Conservation (phyloP, 495 filamentous ascomycete species). For the Collariella sp. region DNA sequence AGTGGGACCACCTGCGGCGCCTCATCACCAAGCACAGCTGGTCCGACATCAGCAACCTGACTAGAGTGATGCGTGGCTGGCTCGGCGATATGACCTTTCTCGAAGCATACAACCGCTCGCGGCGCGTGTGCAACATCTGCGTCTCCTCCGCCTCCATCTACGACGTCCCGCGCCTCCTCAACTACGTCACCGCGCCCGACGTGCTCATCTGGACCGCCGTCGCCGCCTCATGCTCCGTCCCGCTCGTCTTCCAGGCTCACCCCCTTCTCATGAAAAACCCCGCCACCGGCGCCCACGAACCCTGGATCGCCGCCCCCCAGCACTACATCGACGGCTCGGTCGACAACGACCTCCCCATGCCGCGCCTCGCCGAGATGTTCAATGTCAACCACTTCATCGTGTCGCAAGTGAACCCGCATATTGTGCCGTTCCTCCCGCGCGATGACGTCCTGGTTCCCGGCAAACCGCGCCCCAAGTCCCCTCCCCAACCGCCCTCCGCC, state of each 20-base stretch:
- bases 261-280: constrained; percentile 79
- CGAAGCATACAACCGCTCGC: constrained; percentile 88
- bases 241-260: constrained; percentile 70
- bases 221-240: constrained; percentile 88
- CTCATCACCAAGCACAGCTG: constrained; percentile 75
- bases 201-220: constrained; percentile 97
- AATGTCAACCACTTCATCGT: constrained; percentile 98
- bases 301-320: constrained; percentile 77
- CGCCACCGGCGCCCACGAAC: constrained; percentile 62
- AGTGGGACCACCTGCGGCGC: constrained; percentile 60
- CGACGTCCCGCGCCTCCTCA: constrained; percentile 76
- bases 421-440: constrained; percentile 75
- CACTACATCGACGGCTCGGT: constrained; percentile 91
- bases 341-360: constrained; percentile 91
- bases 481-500: constrained; percentile 17
- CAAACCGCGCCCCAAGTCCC: constrained; percentile 25
- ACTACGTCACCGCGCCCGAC: constrained; percentile 88
- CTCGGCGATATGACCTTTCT: constrained; percentile 89
- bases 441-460: constrained; percentile 51
- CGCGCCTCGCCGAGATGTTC: constrained; percentile 84
- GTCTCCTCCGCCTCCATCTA: constrained; percentile 82
- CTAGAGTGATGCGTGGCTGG: constrained; percentile 66
- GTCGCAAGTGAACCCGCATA: constrained; percentile 91
- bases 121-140: constrained; percentile 84
- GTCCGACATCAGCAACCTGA: constrained; percentile 74